Evolutionary conservation across 2,329 filamentous ascomycete species (phyloP).

Genomic region (Penicillium sp.): DNA sequence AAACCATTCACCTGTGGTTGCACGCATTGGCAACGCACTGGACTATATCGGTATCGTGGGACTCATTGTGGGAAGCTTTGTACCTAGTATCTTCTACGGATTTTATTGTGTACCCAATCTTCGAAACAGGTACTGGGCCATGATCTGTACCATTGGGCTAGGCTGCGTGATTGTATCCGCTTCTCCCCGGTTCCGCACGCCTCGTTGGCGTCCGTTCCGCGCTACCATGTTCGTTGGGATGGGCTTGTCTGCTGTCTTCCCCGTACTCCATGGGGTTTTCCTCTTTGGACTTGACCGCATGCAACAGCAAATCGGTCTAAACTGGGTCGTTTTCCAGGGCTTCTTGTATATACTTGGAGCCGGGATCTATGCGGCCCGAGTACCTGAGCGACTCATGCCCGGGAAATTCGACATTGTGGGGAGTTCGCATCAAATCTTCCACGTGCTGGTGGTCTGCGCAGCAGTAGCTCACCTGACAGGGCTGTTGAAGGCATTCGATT

Average conservation of each 20-base stretch:
- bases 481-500: constrained; percentile 80
- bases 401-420: constrained; percentile 87
- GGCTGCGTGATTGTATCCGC: constrained; percentile 75
- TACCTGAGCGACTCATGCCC: constrained; percentile 78
- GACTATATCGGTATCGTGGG: constrained; percentile 94
- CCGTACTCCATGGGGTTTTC: constrained; percentile 72
- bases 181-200: constrained; percentile 79
- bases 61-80: constrained; percentile 86
- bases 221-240: constrained; percentile 87
- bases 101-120: constrained; percentile 69
- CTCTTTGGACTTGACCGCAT: constrained; percentile 68
- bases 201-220: constrained; percentile 78
- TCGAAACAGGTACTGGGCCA: constrained; percentile 70
- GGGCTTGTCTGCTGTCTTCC: constrained; percentile 79
- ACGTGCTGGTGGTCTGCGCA: constrained; percentile 81
- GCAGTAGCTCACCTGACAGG: constrained; percentile 79
- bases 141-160: constrained; percentile 75
- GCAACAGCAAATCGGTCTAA: constrained; percentile 72
- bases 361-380: constrained; percentile 76
- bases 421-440: constrained; percentile 94
- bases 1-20: constrained; percentile 78
- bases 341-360: constrained; percentile 83
- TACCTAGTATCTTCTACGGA: constrained; percentile 84
- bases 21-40: constrained; percentile 83
- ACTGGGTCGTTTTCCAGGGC: constrained; percentile 78